Conservation (phyloP, 495 filamentous ascomycete species). For the Trichoderma reesei region DNA sequence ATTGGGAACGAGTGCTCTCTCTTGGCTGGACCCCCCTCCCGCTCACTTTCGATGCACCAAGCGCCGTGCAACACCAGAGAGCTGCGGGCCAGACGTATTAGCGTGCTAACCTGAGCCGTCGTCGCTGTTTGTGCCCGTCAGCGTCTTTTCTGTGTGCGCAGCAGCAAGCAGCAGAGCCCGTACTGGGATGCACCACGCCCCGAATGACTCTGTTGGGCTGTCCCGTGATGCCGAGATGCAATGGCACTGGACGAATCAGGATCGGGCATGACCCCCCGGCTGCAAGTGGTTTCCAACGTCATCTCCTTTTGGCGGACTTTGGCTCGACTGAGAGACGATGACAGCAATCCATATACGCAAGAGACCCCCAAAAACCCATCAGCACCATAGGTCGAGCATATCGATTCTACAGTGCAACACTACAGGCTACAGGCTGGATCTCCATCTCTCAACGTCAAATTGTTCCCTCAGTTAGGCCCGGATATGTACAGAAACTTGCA, state of each 20-base stretch:
- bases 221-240: not conserved
- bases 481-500: too few species aligned
- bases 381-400: not conserved
- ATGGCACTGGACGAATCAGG: not conserved
- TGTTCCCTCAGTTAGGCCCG: too few species aligned
- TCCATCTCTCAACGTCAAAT: too few species aligned
- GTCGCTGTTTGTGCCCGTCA: not conserved
- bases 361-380: not conserved
- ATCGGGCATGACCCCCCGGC: not conserved
- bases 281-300: not conserved
- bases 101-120: not conserved
- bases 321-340: not conserved
- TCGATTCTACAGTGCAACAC: too few species aligned
- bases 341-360: not conserved
- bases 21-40: not conserved
- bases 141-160: not conserved
- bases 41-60: not conserved
- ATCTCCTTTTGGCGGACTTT: not conserved
- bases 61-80: not conserved
- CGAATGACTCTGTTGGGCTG: not conserved
- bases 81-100: not conserved
- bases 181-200: slow-evolving; percentile 5
- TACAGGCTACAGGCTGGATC: too few species aligned
- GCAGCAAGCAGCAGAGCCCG: not conserved
- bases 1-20: not conserved